Evolutionary conservation across 2,329 filamentous ascomycete species (phyloP).

Genomic region (Nemania abortiva): DNA sequence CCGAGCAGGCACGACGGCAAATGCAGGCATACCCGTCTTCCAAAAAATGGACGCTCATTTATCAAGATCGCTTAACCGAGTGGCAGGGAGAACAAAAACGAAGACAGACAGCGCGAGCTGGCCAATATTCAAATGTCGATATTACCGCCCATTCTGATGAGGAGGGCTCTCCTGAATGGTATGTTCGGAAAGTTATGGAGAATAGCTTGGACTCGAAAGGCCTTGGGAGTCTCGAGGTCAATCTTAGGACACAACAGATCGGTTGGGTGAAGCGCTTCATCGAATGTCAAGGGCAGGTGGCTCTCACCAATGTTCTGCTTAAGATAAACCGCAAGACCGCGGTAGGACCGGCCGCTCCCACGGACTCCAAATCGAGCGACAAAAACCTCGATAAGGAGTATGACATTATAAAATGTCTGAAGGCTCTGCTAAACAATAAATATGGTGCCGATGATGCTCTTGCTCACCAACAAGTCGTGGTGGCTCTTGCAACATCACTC

Average conservation of each 20-base stretch:
- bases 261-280: constrained; percentile 97
- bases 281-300: constrained; percentile 96
- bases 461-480: constrained; percentile 87
- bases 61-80: constrained; percentile 94
- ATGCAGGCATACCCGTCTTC: constrained; percentile 95
- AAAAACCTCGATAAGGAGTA: constrained; percentile 92
- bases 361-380: constrained; percentile 70
- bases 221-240: constrained; percentile 92
- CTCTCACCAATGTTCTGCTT: constrained; percentile 89
- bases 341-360: constrained; percentile 75
- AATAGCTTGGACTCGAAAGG: constrained; percentile 93
- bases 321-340: constrained; percentile 93
- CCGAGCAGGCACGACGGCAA: constrained; percentile 92
- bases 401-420: constrained; percentile 97
- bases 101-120: constrained; percentile 77
- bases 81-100: constrained; percentile 95
- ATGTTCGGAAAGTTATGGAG: constrained; percentile 96
- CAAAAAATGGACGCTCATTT: constrained; percentile 98
- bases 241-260: constrained; percentile 94
- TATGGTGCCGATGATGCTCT: constrained; percentile 97
- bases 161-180: constrained; percentile 97
- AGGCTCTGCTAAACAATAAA: constrained; percentile 99
- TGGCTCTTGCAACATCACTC: constrained; percentile 86
- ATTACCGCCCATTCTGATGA: constrained; percentile 86
- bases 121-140: constrained; percentile 76